These are phyloP conservation scores for Fusarium cyanostomum DNA, from an alignment of 2,329 filamentous ascomycete species.

Conservation along the genomic window DNA sequence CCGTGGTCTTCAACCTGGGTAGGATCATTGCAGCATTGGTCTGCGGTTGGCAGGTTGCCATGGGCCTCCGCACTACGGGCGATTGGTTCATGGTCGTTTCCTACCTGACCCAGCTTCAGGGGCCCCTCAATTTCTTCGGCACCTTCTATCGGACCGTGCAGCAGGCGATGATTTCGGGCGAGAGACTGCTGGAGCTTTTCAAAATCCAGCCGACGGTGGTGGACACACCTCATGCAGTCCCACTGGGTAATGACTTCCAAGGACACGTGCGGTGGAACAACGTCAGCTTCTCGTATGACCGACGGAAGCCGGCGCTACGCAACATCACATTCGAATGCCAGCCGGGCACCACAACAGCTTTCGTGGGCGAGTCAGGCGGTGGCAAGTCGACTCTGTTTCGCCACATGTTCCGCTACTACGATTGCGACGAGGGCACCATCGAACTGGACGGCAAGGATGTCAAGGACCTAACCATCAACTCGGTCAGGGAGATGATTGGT, in stretches of 20 bases:
- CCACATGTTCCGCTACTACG: conserved; percentile 96
- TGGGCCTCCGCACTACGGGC: conserved; percentile 70
- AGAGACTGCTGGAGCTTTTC: conserved; percentile 94
- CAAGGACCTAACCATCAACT: conserved; percentile 89
- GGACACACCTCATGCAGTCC: conserved; percentile 73
- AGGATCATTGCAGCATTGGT: conserved; percentile 77
- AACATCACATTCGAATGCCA: conserved; percentile 85
- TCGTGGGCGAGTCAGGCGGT: conserved; percentile 95
- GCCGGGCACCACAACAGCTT: conserved; percentile 92
- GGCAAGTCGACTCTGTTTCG: conserved; percentile 98
- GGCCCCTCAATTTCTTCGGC: conserved; percentile 86
- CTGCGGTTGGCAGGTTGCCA: conserved; percentile 79
- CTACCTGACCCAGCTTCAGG: conserved; percentile 82
- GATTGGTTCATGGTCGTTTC: conserved; percentile 78
- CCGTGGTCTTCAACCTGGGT: conserved; percentile 81
- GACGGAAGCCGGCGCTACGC: conserved; percentile 83
- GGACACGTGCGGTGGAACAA: conserved; percentile 89
- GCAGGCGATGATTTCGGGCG: conserved; percentile 96
- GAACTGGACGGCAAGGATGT: conserved; percentile 87
- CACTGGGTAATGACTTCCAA: conserved; percentile 70
- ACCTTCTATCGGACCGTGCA: conserved; percentile 97
- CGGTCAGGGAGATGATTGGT: conserved; percentile 88
- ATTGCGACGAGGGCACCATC: conserved; percentile 81
- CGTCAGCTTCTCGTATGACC: conserved; percentile 91
- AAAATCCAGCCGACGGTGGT: conserved; percentile 94